Conservation (phyloP, 306 rosid species). For the Citrullus mucosospermus region DNA sequence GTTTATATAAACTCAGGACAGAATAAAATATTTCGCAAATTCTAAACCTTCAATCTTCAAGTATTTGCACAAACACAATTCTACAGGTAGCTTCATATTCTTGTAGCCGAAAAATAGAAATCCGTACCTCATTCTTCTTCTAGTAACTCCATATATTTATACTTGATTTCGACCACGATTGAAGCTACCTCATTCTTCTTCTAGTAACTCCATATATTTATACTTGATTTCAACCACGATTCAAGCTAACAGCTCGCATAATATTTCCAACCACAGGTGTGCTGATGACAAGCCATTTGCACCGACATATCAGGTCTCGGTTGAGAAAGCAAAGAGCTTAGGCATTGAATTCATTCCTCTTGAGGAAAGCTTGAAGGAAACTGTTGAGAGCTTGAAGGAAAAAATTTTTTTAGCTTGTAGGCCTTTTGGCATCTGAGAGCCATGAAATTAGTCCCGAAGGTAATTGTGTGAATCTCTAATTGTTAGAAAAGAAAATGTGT, state of each 20-base stretch:
- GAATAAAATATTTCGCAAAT: not conserved
- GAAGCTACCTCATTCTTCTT: not conserved
- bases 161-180: not conserved
- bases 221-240: not conserved
- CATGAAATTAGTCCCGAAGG: not conserved
- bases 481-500: not conserved
- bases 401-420: slow-evolving; percentile 33
- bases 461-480: not conserved
- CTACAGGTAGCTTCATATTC: no score
- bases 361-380: slow-evolving; percentile 40
- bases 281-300: slow-evolving; percentile 34
- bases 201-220: not conserved
- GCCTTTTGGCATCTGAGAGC: not conserved
- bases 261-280: slow-evolving; percentile 30
- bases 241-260: not conserved
- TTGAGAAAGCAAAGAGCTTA: slow-evolving; percentile 49
- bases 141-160: not conserved
- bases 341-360: slow-evolving; percentile 58
- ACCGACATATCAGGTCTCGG: slow-evolving; percentile 39
- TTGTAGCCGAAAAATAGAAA: not conserved
- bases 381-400: slow-evolving; percentile 59
- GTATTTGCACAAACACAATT: not conserved
- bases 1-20: not conserved
- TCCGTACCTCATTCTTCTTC: not conserved
- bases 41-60: not conserved